Conservation (phyloP, 306 rosid genomes). For the Cucumis hystrix region DNA sequence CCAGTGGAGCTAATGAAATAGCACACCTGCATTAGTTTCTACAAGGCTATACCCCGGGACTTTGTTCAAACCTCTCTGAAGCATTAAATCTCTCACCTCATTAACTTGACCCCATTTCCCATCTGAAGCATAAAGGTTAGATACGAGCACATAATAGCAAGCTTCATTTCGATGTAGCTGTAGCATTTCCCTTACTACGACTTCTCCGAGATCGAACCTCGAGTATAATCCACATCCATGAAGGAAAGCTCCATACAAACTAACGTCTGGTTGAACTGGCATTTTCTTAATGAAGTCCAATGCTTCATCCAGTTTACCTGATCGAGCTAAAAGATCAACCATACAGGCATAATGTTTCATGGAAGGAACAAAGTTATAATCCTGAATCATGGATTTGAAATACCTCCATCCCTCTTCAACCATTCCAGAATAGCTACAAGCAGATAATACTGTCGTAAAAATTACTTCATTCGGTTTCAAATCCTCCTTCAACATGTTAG, state of each 20-base stretch:
- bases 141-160: constrained; percentile 58
- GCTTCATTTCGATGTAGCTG: constrained; percentile 56
- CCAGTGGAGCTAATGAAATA: neutral
- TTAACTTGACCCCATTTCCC: constrained; percentile 79
- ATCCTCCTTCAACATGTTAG: constrained; percentile 45
- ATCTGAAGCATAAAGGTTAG: constrained; percentile 65
- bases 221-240: constrained; percentile 77
- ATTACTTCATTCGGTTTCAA: constrained; percentile 44
- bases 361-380: constrained; percentile 42
- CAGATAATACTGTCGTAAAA: constrained; percentile 45
- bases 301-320: constrained; percentile 66
- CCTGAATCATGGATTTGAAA: constrained; percentile 42
- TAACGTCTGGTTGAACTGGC: constrained; percentile 42
- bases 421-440: constrained; percentile 81
- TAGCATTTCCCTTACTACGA: constrained; percentile 45
- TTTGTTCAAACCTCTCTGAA: constrained; percentile 46
- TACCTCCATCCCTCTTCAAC: constrained; percentile 49
- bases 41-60: constrained; percentile 49
- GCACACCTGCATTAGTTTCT: constrained; percentile 13
- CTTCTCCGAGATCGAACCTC: constrained; percentile 62
- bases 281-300: constrained; percentile 41
- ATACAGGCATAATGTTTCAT: constrained; percentile 68
- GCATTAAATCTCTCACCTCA: constrained; percentile 53
- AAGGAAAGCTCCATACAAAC: constrained; percentile 68
- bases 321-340: constrained; percentile 64